These are phyloP conservation scores for Monilinia fructicola DNA, from an alignment of 2,329 filamentous ascomycete genomes.

Conservation along the genomic window DNA sequence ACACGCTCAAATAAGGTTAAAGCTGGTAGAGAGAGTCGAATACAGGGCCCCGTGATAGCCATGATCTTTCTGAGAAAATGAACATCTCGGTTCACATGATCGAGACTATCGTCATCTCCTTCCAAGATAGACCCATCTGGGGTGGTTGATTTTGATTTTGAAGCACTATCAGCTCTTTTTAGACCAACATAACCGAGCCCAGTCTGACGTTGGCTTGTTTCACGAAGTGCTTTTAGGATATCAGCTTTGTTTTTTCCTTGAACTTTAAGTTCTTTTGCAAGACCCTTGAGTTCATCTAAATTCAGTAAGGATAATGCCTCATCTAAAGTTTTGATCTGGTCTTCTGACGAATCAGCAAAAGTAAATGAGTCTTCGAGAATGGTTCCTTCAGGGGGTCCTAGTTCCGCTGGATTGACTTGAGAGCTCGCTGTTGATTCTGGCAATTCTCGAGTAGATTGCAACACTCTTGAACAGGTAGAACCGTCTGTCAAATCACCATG, in stretches of 20 bases:
- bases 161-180: constrained; percentile 49
- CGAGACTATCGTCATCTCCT: constrained; percentile 53
- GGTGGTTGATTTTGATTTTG: constrained; percentile 14
- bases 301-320: constrained; percentile 79
- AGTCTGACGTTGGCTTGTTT: constrained; percentile 70
- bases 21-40: constrained; percentile 70
- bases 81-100: constrained; percentile 60
- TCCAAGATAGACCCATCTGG: constrained; percentile 34
- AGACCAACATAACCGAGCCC: constrained; percentile 70
- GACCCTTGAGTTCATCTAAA: constrained; percentile 80
- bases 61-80: constrained; percentile 79
- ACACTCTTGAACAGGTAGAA: constrained; percentile 58
- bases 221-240: constrained; percentile 70
- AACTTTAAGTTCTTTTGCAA: constrained; percentile 85
- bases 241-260: constrained; percentile 87
- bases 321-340: constrained; percentile 72
- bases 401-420: constrained; percentile 46
- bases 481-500: constrained; percentile 80
- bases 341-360: constrained; percentile 78
- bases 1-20: constrained; percentile 89
- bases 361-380: constrained; percentile 59
- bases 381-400: constrained; percentile 48
- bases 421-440: constrained; percentile 44
- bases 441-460: constrained; percentile 61
- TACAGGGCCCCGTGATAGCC: constrained; percentile 74